Base-by-base conservation (phyloP, 2,329 filamentous ascomycete species). In the Penicillium sp. region DNA sequence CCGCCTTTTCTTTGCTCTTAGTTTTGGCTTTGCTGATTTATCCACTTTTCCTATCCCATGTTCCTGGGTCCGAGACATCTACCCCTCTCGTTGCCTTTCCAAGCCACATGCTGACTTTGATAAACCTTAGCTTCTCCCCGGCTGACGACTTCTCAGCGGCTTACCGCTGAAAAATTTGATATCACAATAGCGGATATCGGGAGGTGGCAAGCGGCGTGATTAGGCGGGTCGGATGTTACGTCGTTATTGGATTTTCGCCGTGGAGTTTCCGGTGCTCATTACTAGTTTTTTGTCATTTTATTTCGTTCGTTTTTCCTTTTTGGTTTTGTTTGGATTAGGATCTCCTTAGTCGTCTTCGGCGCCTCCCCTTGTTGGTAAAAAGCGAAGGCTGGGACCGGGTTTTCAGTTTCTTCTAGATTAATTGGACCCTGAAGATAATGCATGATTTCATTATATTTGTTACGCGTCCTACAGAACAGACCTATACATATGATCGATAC, bases 161-260 rank as follows among this genome's bases (percentile, higher is more conserved):
- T 74, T 26, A 64, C 67, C 13, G 54, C 59, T 16, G 69, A 74
- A 47, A 72, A 71, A 29, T 56, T 73, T 22, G 71, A 68, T 51
- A 71, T 74, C 29, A 66, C 71, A 6, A 49, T 61, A 6, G 63
- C 63, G 4, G 70, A 73, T 24, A 73, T 74, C 51, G 64, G 65
- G 9, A 61, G 61, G n/a, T 72, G 70, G 70, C 68, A 73, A 52
- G 22, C 48, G 26, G 58, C 54, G 22, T 67, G 56, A 66, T 45
- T 3, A 22, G 39, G 10, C 14, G 29, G 22, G 8, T 14, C n/a
- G 31, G 24, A 43, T 26, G 29, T 9, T 9, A 11, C 27, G 49
- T 6, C 44, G 35, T 31, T 52, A 49, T 49, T 55, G 29, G 55
- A 46, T 50, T 22, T 29, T 45, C 10, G 47, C 26, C 42, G 45